phyloP scores from a whole-genome alignment of 306 rosid species.

The Trichosanthes cucumerina region DNA sequence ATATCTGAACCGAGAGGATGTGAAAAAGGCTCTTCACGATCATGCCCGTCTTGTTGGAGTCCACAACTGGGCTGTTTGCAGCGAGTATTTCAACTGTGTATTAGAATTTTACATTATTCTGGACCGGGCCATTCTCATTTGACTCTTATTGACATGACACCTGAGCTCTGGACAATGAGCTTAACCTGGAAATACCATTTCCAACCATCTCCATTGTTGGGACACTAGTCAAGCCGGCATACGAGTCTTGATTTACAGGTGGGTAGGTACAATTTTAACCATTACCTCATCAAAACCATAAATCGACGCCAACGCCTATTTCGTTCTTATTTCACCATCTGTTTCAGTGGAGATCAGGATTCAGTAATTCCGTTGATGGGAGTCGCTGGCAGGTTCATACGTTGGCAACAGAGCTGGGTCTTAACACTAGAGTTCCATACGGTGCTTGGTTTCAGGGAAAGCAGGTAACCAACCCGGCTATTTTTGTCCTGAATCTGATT shows the following conservation, averaged over 20 bases:
- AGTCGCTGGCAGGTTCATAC: constrained; percentile 67
- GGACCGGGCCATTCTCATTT: neutral
- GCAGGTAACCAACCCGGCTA: constrained; percentile 33
- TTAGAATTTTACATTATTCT: too few species aligned
- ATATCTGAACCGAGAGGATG: constrained; percentile 58
- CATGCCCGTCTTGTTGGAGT: constrained; percentile 58
- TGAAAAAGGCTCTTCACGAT: constrained; percentile 54
- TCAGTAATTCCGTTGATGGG: constrained; percentile 83
- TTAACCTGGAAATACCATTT: constrained; percentile 26
- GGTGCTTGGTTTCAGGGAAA: constrained; percentile 88
- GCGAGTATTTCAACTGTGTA: constrained; percentile 26
- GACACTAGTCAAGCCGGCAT: constrained; percentile 23
- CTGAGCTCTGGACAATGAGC: constrained; percentile 24
- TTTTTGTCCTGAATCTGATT: neutral
- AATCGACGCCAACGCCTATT: neutral
- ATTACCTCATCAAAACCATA: neutral
- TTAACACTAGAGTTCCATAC: constrained; percentile 65
- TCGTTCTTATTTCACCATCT: neutral
- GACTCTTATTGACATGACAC: neutral
- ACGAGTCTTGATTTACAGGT: constrained; percentile 24
- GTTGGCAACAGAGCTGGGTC: constrained; percentile 51
- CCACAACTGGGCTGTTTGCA: constrained; percentile 40
- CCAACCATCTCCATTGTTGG: constrained; percentile 23
- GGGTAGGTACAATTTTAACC: neutral
- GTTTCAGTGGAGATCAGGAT: constrained; percentile 85